These are phyloP conservation scores for Sporothrix pseudoabietina DNA, from an alignment of 2,329 filamentous ascomycete species.

Conservation along the genomic window DNA sequence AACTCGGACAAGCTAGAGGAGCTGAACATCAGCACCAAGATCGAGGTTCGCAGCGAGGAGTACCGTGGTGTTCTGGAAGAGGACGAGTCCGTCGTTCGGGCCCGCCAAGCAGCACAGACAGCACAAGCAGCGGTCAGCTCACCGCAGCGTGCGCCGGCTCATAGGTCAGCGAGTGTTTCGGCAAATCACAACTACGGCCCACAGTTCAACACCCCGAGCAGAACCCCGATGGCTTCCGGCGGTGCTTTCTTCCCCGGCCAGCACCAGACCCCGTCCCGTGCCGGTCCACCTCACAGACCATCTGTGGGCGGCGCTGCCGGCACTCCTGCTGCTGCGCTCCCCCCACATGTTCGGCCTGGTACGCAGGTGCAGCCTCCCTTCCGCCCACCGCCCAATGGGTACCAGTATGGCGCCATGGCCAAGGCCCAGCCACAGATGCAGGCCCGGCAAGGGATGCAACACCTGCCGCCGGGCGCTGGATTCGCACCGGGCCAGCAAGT, in stretches of 20 bases:
- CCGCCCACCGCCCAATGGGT: slow-evolving; percentile 51
- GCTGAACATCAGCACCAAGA: slow-evolving; percentile 76
- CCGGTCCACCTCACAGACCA: slow-evolving; percentile 46
- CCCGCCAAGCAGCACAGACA: slow-evolving; percentile 35
- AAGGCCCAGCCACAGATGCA: slow-evolving; percentile 47
- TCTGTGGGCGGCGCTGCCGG: slow-evolving; percentile 40
- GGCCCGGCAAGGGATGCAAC: slow-evolving; percentile 45
- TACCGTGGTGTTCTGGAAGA: slow-evolving; percentile 82
- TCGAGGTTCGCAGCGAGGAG: slow-evolving; percentile 71
- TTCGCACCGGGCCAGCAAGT: slow-evolving; percentile 19
- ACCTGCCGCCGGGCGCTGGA: slow-evolving; percentile 31
- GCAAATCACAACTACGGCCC: slow-evolving; percentile 49
- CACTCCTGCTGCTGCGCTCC: slow-evolving; percentile 38
- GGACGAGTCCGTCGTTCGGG: slow-evolving; percentile 65
- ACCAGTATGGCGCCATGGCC: slow-evolving; percentile 53
- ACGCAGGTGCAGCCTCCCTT: slow-evolving; percentile 47
- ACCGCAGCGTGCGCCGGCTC: slow-evolving; percentile 39
- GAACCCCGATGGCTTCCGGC: slow-evolving; percentile 47
- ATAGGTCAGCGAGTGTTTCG: slow-evolving; percentile 43
- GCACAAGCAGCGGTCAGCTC: slow-evolving; percentile 37
- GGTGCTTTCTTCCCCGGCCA: slow-evolving; percentile 43
- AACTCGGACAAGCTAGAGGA: slow-evolving; percentile 84
- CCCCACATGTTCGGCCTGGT: slow-evolving; percentile 32
- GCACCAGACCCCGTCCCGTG: slow-evolving; percentile 47
- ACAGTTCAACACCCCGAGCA: slow-evolving; percentile 53